Base-by-base conservation (phyloP, 225 moss, liverwort and hornwort genomes). In the Takakia lepidozioides region DNA sequence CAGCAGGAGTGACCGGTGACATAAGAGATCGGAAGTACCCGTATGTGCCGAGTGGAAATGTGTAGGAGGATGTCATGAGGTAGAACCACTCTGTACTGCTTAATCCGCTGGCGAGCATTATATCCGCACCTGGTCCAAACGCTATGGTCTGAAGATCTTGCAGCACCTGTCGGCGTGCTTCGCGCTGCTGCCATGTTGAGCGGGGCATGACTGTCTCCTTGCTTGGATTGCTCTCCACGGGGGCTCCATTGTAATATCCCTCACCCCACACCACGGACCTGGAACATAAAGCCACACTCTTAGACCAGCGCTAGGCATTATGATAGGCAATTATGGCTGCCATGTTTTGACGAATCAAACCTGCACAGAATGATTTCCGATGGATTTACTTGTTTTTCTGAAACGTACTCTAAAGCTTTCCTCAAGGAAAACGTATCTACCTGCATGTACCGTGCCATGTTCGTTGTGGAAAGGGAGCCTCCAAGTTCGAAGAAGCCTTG, bases 81-180 rank as follows among this genome's bases (percentile, higher is more conserved):
- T 58, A 58, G 26, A 58, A 58, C 57, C 50, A 45, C 43, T 66
- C 58, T 1, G 44, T 66, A 18, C 38, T 45, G 45, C 28, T 66
- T 3, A 58, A 58, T 29, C 41, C 43, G 36, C 22, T 32, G 9
- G 50, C 16, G n/a, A 41, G 32, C 32, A 32, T 32, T 7, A 32
- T 7, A 7, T 32, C 32, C 32, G 11, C 9, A 26, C 27, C 16
- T 14, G 28, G n/a, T 10, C 38, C 58, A 27, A 27, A 27, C 27
- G 56, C 32, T 19, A 17, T 9, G 19, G 11, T 29, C 22, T 64
- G 52, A 30, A 52, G 17, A 10, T 66, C 65, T 44, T 52, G 43
- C 45, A 58, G 5, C 3, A 55, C 2, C 13, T 44, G 45, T 37
- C 51, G 43, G 29, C 58, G 27, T 36, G n/a, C 40, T 25, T 37